phyloP scores from a whole-genome alignment of 495 filamentous ascomycete species.

The Hypoxylon crocopeplum region DNA sequence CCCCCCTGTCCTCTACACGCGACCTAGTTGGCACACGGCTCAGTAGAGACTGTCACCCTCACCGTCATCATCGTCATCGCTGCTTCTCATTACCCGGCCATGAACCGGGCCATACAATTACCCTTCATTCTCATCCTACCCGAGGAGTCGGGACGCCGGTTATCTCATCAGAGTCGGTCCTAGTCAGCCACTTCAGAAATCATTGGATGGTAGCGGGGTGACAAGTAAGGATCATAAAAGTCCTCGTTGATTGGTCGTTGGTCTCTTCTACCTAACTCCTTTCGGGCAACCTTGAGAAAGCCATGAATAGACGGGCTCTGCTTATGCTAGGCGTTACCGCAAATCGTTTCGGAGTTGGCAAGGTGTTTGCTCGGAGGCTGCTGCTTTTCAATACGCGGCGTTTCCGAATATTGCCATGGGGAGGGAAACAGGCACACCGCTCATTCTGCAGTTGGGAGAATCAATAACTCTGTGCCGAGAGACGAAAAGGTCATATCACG shows the following conservation, averaged over 20 bases:
- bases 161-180: slow-evolving; percentile 11
- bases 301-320: not conserved
- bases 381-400: not conserved
- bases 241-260: slow-evolving; percentile 11
- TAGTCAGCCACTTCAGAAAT: not conserved
- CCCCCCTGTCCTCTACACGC: slow-evolving; percentile 5
- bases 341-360: not conserved
- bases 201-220: not conserved
- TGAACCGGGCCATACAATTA: not conserved
- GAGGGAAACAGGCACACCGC: slow-evolving; percentile 8
- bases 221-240: slow-evolving; percentile 10
- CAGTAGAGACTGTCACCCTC: slow-evolving; percentile 2
- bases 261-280: not conserved
- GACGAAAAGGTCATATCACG: too few species aligned
- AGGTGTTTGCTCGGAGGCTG: slow-evolving; percentile 26
- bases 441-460: too few species aligned
- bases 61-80: slow-evolving; percentile 1
- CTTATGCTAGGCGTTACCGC: slow-evolving; percentile 4
- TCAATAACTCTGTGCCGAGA: too few species aligned
- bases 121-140: slow-evolving; percentile 10
- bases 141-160: slow-evolving; percentile 25
- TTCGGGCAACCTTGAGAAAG: slow-evolving; percentile 1
- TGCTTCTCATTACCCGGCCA: not conserved
- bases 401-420: not conserved
- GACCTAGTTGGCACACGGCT: slow-evolving; percentile 11